phyloP scores from a whole-genome alignment of 441 rosid genomes.

The Gossypium lobatum region DNA sequence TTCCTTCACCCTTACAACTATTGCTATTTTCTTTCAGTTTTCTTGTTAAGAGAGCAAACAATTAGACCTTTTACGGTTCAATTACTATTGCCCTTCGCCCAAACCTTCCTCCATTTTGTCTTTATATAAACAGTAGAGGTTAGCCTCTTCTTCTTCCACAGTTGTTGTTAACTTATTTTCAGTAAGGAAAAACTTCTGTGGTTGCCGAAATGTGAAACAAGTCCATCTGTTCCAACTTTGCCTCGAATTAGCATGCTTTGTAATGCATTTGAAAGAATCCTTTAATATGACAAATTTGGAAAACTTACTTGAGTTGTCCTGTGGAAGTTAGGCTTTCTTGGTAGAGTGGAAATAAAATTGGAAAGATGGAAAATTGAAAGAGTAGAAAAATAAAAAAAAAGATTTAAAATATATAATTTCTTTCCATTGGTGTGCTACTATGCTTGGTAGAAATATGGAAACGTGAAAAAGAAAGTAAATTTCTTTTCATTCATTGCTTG shows the following conservation, averaged over 20 bases:
- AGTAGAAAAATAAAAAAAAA: too few species aligned
- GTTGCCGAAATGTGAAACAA: not conserved
- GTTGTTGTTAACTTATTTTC: not conserved
- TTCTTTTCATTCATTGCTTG: too few species aligned
- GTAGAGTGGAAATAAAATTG: too few species aligned
- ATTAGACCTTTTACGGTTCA: not conserved
- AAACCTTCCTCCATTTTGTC: not conserved
- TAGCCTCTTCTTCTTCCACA: not conserved
- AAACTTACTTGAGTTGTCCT: not conserved
- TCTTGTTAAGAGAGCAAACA: not conserved
- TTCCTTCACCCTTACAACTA: not conserved
- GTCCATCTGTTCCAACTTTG: not conserved
- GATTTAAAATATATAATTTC: too few species aligned
- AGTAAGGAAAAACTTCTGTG: not conserved
- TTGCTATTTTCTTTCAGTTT: not conserved
- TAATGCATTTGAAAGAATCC: not conserved
- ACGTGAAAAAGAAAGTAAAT: too few species aligned
- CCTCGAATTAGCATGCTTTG: not conserved
- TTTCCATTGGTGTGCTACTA: too few species aligned
- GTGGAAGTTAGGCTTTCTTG: too few species aligned
- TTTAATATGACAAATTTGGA: not conserved
- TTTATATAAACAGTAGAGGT: not conserved
- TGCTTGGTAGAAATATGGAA: too few species aligned
- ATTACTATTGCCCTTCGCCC: not conserved
- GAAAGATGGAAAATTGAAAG: too few species aligned